phyloP scores from a whole-genome alignment of 306 rosid species.

The Lathyrus sativus region DNA sequence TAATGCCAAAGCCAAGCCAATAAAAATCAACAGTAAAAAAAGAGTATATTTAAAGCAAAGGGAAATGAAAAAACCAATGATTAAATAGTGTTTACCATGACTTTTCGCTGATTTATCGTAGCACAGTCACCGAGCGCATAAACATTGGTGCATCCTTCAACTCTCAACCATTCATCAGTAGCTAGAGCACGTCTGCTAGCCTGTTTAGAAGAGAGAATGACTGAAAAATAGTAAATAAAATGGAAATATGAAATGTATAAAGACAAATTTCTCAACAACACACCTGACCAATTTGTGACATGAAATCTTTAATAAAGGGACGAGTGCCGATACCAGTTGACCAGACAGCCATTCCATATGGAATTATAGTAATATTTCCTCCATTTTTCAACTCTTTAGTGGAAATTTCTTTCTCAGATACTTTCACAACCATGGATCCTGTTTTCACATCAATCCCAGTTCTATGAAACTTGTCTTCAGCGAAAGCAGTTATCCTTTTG shows the following conservation, averaged over 20 bases:
- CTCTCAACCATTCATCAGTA: conserved; percentile 99
- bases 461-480: conserved; percentile 81
- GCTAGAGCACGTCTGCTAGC: conserved; percentile 88
- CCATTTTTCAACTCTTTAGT: conserved; percentile 86
- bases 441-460: conserved; percentile 89
- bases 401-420: conserved; percentile 74
- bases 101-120: conserved; percentile 95
- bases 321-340: conserved; percentile 97
- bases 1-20: conserved; percentile 38
- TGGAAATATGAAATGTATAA: conserved; percentile 25
- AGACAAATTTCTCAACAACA: conserved; percentile 35
- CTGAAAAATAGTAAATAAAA: neutral
- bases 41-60: neutral
- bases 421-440: conserved; percentile 94
- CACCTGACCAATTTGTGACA: conserved; percentile 93
- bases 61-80: neutral
- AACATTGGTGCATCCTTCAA: conserved; percentile 76
- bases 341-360: conserved; percentile 98
- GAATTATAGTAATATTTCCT: conserved; percentile 57
- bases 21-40: neutral
- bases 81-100: conserved; percentile 61
- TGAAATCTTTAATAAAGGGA: conserved; percentile 80
- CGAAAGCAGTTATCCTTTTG: conserved; percentile 90
- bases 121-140: conserved; percentile 98
- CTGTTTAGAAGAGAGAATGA: conserved; percentile 45